Evolutionary conservation across 163 green algal genomes (phyloP).

Genomic region (Scenedesmus sp.): DNA sequence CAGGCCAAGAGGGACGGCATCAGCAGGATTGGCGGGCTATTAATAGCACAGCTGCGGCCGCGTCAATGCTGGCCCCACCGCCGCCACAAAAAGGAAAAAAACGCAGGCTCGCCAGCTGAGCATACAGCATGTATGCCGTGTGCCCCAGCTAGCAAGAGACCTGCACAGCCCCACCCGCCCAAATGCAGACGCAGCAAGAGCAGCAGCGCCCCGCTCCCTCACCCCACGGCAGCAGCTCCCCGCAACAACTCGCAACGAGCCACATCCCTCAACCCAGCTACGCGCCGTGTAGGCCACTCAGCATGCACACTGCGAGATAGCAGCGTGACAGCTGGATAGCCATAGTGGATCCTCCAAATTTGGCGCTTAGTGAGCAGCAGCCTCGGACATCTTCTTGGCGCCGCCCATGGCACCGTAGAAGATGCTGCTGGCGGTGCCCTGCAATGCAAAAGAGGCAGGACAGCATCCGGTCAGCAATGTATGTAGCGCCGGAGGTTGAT

Average conservation of each 20-base stretch:
- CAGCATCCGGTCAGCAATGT: background rate
- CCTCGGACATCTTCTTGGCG: slow-evolving; percentile 40
- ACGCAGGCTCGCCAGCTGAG: background rate
- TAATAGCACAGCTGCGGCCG: background rate
- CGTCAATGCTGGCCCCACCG: background rate
- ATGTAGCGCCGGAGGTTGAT: too few species aligned
- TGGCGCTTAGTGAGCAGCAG: background rate
- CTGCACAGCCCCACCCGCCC: too few species aligned
- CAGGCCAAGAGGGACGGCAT: background rate
- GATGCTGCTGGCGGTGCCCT: slow-evolving; percentile 63
- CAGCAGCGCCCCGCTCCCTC: too few species aligned
- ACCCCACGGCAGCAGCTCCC: too few species aligned
- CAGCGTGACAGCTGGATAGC: background rate
- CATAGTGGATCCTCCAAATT: background rate
- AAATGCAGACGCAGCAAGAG: too few species aligned
- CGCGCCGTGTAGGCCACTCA: background rate
- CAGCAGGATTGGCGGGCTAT: background rate
- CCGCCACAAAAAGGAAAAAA: background rate
- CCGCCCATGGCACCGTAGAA: slow-evolving; percentile 60
- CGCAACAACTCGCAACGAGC: too few species aligned
- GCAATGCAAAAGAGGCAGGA: background rate
- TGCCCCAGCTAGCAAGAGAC: too few species aligned
- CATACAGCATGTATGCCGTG: too few species aligned
- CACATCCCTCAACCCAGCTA: background rate
- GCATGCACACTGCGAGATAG: background rate